Evolutionary conservation across 371 early-diverging fungal genomes (phyloP).

Genomic region (Mortierella sp.): DNA sequence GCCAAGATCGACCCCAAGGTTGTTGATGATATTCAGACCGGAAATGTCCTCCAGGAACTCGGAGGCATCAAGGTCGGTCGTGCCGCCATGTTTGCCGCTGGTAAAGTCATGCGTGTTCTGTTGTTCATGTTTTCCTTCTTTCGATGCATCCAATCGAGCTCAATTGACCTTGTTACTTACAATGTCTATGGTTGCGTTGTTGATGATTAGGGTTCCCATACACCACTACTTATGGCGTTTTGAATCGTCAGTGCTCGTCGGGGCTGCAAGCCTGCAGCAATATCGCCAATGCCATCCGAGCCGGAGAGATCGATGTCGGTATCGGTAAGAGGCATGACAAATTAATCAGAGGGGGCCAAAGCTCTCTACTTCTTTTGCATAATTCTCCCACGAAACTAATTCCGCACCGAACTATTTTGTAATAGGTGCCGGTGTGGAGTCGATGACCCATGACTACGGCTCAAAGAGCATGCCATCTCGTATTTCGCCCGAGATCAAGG

Average conservation of each 20-base stretch:
- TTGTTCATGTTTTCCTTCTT: neutral
- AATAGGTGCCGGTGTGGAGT: slow-evolving; percentile 57
- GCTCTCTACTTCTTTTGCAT: neutral
- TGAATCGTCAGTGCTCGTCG: slow-evolving; percentile 58
- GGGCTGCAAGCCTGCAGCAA: slow-evolving; percentile 56
- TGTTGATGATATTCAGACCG: slow-evolving; percentile 56
- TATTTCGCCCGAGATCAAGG: slow-evolving; percentile 78
- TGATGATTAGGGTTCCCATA: slow-evolving; percentile 51
- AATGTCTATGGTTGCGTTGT: neutral
- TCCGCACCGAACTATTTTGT: neutral
- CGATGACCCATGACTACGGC: slow-evolving; percentile 56
- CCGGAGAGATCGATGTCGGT: slow-evolving; percentile 58
- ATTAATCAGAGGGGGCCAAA: neutral
- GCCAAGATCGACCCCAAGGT: slow-evolving; percentile 54
- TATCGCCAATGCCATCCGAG: slow-evolving; percentile 56
- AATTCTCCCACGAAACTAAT: neutral
- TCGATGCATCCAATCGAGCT: too few species aligned
- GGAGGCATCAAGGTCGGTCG: slow-evolving; percentile 57
- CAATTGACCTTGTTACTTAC: neutral
- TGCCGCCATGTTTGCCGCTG: slow-evolving; percentile 53
- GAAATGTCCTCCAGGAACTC: slow-evolving; percentile 54
- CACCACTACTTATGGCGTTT: slow-evolving; percentile 46
- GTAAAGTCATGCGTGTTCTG: slow-evolving; percentile 6
- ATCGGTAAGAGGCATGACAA: slow-evolving; percentile 28
- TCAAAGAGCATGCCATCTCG: slow-evolving; percentile 59